Conservation (phyloP, 441 rosid genomes). For the Sinapis alba region DNA sequence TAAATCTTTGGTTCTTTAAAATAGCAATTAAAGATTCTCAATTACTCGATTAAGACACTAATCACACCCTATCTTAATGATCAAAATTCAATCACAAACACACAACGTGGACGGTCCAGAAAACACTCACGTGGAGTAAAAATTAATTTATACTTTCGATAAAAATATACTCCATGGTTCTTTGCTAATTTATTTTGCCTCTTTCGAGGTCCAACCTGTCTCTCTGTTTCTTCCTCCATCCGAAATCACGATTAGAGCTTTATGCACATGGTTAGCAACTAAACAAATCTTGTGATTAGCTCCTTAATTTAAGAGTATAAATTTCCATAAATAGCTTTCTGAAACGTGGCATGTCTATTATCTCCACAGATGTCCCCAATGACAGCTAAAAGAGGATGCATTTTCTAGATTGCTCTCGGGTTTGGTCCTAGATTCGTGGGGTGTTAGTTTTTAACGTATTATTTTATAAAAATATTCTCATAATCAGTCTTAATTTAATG, state of each 20-base stretch:
- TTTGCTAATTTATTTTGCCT: background rate
- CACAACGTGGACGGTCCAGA: constrained; percentile 42
- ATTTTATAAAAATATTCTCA: background rate
- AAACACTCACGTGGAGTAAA: constrained; percentile 15
- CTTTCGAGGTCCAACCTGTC: constrained; percentile 48
- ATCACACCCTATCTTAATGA: constrained; percentile 33
- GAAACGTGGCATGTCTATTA: constrained; percentile 26
- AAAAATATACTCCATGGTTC: background rate
- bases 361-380: background rate
- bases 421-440: constrained; percentile 50
- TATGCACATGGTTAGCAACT: constrained; percentile 53
- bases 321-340: constrained; percentile 17
- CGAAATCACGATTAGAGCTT: constrained; percentile 34
- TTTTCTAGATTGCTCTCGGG: constrained; percentile 44
- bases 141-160: constrained; percentile 4
- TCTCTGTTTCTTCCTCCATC: background rate
- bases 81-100: constrained; percentile 32
- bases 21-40: constrained; percentile 46
- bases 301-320: constrained; percentile 10
- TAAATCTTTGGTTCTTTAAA: constrained; percentile 31
- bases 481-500: background rate
- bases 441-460: constrained; percentile 25
- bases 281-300: constrained; percentile 37
- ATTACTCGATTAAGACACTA: constrained; percentile 38
- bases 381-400: constrained; percentile 30